Evolutionary conservation across 306 rosid species (phyloP), one percentile per base, ranked within the genome.

Genomic region (Medicago arabica): DNA sequence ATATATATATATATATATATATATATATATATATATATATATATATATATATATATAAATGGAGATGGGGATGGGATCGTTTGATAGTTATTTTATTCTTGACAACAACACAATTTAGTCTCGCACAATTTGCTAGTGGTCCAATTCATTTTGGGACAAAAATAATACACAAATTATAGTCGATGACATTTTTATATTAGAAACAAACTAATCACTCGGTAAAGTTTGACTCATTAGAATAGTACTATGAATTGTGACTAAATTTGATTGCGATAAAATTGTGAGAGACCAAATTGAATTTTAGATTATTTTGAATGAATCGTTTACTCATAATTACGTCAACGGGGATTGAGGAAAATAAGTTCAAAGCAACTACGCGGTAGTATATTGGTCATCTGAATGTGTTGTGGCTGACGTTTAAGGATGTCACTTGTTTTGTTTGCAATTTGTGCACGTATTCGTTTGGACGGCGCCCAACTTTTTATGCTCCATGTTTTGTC

Each of bases 321-420:
- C 7, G 38, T 34, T 34, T 34, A 34, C 38, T 34, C 38, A 34
- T 34, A 4, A 34, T 34, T 1, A 25, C 80, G 91, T 84, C 90
- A 85, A 82, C 72, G 71, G 64, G 62, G 54, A 76, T 63, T 80
- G 15, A 78, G 55, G 46, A 5, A 9, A 14, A 19, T 19, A 12
- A 25, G 8, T 8, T 64, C 4, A 41, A 41, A 31, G 49, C 72
- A 41, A 2, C 16, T 12, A 85, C 78, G 88, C 82, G 85, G 75
- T 66, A 82, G 61, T 55, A 74, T 77, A n/a, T 55, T 43, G 82
- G 82, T 83, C 78, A 65, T 67, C 39, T 8, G n/a, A 53, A 7
- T 18, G 23, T 14, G 46, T n/a, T 18, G 69, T 74, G 78, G 74
- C 18, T 85, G 87, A 85, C 89, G 88, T 79, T 61, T 18, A 3